Evolutionary conservation across 2,329 filamentous ascomycete species (phyloP), one percentile per base, ranked within the genome.

Genomic region (Colletotrichum tropicale): DNA sequence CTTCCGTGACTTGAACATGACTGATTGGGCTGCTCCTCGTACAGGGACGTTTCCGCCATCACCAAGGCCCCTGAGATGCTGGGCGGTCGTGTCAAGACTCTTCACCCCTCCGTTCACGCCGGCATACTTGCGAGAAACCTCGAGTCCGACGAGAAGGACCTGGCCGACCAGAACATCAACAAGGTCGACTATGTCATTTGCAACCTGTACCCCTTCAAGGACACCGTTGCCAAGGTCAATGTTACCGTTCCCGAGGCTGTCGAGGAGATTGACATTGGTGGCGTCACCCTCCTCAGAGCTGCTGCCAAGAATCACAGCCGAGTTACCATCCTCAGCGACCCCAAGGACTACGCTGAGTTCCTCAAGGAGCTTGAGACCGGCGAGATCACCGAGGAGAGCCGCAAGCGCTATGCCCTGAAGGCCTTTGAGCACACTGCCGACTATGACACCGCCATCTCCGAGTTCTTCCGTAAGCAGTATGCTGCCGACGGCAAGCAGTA

Each of bases 121-220:
- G 94, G 94, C 79, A 98, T 99, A 81, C 93, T 99, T 77, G 97
- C 97, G 76, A 95, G 97, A 79, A 93, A 98, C 86, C 93, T 98
- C 79, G 96, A 94, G 79, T 96, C 96, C 16, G 97, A 99, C 86
- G 95, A 98, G 88, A 98, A 98, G 87, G 97, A 99, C 83, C 93
- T 99, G 66, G 95, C 95, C 67, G 94, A 97, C 85, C 95, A 98
- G 88, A 97, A 96, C 87, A 98, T 98, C 85, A 91, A 94, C 88
- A 98, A 98, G 88, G 95, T 98, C 76, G 95, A 98, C 90, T 98
- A 94, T 81, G 95, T 98, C 81, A 94, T 99, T 84, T 98, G 97
- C 93, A 99, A 99, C 88, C 91, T 99, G 71, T 98, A 99, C 87
- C 97, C 97, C 15, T 99, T 99, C 93, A 98, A 98, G 89, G 96